A percentile compares a stretch with the other conserved stretches of the same genome.
These are phyloP conservation scores for Vanderwaltozyma yarrowii DNA, from an alignment of 805 yeast genomes.

Conservation along the genomic window DNA sequence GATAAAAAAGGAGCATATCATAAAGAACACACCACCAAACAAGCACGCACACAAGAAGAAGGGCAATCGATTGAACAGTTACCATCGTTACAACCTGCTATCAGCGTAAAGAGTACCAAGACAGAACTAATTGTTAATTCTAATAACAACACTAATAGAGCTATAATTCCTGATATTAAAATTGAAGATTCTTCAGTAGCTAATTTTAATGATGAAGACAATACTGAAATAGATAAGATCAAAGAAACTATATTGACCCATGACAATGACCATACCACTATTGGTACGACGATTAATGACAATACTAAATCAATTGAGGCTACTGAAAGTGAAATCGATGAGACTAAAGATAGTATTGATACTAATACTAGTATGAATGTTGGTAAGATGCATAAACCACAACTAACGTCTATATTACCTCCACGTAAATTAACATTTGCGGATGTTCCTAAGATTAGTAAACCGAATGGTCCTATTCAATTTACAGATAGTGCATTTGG, in stretches of 20 bases:
- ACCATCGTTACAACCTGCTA: neutral
- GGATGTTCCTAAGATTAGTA: constrained; percentile 28
- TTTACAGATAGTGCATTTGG: constrained; percentile 79
- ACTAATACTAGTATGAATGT: neutral
- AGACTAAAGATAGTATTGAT: constrained; percentile 5
- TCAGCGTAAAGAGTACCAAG: neutral
- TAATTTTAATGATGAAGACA: neutral
- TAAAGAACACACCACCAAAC: too few relatives aligned
- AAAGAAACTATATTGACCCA: too few relatives aligned
- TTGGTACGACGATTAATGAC: too few relatives aligned
- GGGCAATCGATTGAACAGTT: too few relatives aligned
- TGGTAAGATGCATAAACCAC: neutral
- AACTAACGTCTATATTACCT: constrained; percentile 7
- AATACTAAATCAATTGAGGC: too few relatives aligned
- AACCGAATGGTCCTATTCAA: constrained; percentile 47
- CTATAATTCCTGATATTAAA: neutral
- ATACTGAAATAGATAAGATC: neutral
- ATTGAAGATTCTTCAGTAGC: neutral
- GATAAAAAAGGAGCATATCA: too few relatives aligned
- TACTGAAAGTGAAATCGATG: neutral
- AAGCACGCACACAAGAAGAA: too few relatives aligned
- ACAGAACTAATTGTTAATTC: neutral
- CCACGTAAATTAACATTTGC: constrained; percentile 29
- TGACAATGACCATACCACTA: too few relatives aligned
- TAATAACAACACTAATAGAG: neutral